These are phyloP conservation scores for Salicornia ramosissima DNA, from an alignment of 148 eudicot species.

Conservation along the genomic window DNA sequence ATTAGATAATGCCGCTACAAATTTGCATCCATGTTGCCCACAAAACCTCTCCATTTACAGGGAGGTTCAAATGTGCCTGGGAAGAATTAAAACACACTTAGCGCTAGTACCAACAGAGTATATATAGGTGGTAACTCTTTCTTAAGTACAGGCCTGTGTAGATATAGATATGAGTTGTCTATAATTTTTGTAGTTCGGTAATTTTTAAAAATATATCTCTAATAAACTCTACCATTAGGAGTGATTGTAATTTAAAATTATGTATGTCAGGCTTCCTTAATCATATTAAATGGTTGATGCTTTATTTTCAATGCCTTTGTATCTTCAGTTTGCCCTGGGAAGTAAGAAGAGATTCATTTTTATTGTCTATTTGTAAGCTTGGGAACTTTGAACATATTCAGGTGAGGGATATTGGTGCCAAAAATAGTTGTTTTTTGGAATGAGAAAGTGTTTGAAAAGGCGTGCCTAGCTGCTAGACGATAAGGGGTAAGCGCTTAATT, in stretches of 20 bases:
- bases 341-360: too few relatives aligned
- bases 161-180: constrained; percentile 10
- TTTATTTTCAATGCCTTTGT: background rate
- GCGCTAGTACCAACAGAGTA: constrained; percentile 58
- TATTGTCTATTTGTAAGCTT: too few relatives aligned
- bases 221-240: background rate
- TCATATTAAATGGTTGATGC: background rate
- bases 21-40: constrained; percentile 65
- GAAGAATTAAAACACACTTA: constrained; percentile 69
- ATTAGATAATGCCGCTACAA: constrained; percentile 66
- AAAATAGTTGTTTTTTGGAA: too few relatives aligned
- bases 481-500: too few relatives aligned
- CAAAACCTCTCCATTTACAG: constrained; percentile 62
- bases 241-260: constrained; percentile 7
- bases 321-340: too few relatives aligned
- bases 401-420: too few relatives aligned
- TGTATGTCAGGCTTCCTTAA: background rate
- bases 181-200: constrained; percentile 14
- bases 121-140: background rate
- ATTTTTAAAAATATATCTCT: background rate
- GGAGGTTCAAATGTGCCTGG: constrained; percentile 84
- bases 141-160: constrained; percentile 19
- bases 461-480: too few relatives aligned
- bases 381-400: too few relatives aligned
- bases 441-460: too few relatives aligned